phyloP scores from a whole-genome alignment of 73 alveolate species.

The Paramecium primaurelia region DNA sequence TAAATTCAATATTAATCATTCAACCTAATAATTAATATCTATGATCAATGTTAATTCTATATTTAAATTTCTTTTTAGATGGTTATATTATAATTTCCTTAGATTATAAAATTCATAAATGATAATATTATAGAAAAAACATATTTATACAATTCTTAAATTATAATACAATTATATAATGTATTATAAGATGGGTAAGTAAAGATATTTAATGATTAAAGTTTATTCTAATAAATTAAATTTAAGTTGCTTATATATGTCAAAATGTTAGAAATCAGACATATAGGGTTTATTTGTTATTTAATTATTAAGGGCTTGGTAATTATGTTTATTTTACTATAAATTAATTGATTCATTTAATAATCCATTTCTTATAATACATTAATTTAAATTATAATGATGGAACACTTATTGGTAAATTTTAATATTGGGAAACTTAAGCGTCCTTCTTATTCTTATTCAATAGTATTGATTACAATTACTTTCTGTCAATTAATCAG shows the following conservation, averaged over 20 bases:
- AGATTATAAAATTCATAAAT: neutral
- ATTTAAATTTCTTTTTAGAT: too few relatives aligned
- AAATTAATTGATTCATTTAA: neutral
- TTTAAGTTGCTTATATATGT: neutral
- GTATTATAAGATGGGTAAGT: neutral
- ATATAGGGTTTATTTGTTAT: too few relatives aligned
- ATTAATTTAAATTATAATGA: neutral
- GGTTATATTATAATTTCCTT: neutral
- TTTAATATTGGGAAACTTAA: neutral
- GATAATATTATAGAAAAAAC: neutral
- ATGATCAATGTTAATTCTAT: too few relatives aligned
- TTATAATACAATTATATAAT: too few relatives aligned
- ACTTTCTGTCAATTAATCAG: neutral
- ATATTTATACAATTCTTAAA: neutral
- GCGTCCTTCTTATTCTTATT: neutral
- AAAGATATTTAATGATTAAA: too few relatives aligned
- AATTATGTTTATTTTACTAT: neutral
- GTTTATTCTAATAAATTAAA: neutral
- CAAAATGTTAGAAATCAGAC: neutral
- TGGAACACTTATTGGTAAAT: neutral
- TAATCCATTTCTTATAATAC: neutral
- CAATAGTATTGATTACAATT: neutral
- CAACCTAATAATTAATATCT: neutral
- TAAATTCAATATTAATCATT: too few relatives aligned
- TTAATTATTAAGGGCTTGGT: neutral